Evolutionary conservation across 805 yeast species (phyloP), one percentile per base, ranked within the genome.

Genomic region (Kazachstania psychrophila): DNA sequence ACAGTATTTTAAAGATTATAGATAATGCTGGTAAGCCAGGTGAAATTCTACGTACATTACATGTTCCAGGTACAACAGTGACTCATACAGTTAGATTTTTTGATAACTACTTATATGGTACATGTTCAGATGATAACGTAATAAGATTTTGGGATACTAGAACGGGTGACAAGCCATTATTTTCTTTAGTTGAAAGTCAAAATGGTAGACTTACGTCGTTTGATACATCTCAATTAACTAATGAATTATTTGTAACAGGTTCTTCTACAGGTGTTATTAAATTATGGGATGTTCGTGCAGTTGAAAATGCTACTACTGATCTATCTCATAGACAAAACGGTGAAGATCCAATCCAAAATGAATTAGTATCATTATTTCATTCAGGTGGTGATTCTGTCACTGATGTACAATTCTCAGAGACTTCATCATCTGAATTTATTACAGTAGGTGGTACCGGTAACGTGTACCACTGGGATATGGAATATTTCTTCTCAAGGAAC

Each of bases 401-500:
- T 2, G 61, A 58, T 38, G 48, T 58, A 7, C 52, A 48, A 40
- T 55, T 56, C 34, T 52, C 57, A 1, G 45, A 45, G 31, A 50
- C 54, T 5, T 49, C 52, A 3, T 49, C 62, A 4, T 47, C 56
- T 3, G 55, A 54, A 34, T 49, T 58, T 31, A 28, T 56, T 13
- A 49, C 61, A 6, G 57, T 56, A 12, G 61, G 62, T 24, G 51
- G 49, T 13, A 43, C 53, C 7, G 62, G 61, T 18, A 54, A 54
- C 30, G 54, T 58, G 6, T 55, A 58, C 40, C 62, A 58, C 18
- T 58, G 62, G 62, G 57, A 56, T 37, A 36, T 54, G 25, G 69
- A 64, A 41, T 62, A 46, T 27, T 58, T 54, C 31, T 59, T 58
- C 18, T 66, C 68, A 20, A 71, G 64, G 22, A 70, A 66, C 22